A percentile compares a stretch with the other conserved stretches of the same genome.
phyloP scores from a whole-genome alignment of 805 yeast species.

The Candida corydali region DNA sequence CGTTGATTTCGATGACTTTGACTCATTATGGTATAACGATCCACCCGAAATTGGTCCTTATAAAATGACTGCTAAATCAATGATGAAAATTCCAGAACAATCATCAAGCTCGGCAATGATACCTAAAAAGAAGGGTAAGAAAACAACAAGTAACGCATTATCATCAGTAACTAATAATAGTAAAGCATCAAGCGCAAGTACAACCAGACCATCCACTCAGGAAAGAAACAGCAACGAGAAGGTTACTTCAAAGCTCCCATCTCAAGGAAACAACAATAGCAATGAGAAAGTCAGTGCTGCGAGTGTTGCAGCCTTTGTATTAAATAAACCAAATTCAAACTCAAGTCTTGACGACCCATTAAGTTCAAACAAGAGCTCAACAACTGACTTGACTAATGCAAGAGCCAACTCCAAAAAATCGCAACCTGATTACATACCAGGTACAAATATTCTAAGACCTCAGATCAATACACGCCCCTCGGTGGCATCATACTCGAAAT shows the following conservation, averaged over 20 bases:
- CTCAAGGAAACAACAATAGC: constrained; percentile 1
- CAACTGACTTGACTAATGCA: constrained; percentile 18
- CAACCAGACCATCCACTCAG: not conserved
- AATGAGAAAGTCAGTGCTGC: constrained; percentile 27
- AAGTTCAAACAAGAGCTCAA: constrained; percentile 10
- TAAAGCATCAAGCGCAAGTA: not conserved
- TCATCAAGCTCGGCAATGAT: constrained; percentile 7
- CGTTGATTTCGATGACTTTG: constrained; percentile 63
- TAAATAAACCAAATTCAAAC: constrained; percentile 26
- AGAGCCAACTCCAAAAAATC: constrained; percentile 19
- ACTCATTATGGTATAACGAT: constrained; percentile 61
- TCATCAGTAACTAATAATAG: not conserved
- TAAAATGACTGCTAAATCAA: constrained; percentile 69
- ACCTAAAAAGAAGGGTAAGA: constrained; percentile 11
- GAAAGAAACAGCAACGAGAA: constrained; percentile 4
- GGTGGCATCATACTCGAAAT: constrained; percentile 17
- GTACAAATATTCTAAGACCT: constrained; percentile 56
- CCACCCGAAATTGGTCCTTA: constrained; percentile 72
- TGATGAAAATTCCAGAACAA: constrained; percentile 63
- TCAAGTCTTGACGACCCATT: constrained; percentile 18
- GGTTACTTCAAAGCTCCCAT: not conserved
- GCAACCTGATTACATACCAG: constrained; percentile 51
- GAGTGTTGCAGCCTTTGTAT: constrained; percentile 38
- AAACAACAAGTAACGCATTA: not conserved
- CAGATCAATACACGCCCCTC: constrained; percentile 32